Evolutionary conservation across 1,284 basidiomycete genomes (phyloP).

Genomic region (Hypsizygus ulmarius): DNA sequence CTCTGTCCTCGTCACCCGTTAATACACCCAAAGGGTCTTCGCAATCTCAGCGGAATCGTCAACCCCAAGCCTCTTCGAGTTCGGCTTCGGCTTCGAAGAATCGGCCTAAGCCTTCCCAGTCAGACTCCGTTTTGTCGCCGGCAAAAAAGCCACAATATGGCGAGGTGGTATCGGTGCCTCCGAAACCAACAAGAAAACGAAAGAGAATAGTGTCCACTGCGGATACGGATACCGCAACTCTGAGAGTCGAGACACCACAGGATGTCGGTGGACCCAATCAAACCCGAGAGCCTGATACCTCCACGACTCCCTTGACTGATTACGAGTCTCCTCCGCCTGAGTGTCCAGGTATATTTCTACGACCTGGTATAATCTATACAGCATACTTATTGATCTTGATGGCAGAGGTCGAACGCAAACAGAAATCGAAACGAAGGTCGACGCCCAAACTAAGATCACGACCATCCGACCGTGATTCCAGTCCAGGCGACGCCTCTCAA

Average conservation of each 20-base stretch:
- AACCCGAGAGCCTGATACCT: neutral
- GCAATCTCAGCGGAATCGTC: neutral
- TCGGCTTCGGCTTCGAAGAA: neutral
- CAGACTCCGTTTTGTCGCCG: neutral
- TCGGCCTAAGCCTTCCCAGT: neutral
- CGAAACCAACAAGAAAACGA: conserved; percentile 15
- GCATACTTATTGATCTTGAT: neutral
- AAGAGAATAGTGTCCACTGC: conserved; percentile 17
- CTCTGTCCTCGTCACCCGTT: conserved; percentile 8
- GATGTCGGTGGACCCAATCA: neutral
- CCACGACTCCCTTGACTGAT: neutral
- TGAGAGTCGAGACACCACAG: neutral
- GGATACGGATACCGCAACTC: conserved; percentile 4
- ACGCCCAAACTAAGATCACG: conserved; percentile 11
- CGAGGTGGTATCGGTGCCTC: neutral
- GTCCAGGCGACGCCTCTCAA: conserved; percentile 11
- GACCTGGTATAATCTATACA: neutral
- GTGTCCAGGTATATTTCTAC: conserved; percentile 8
- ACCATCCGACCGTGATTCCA: conserved; percentile 13
- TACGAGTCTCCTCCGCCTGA: conserved; percentile 3
- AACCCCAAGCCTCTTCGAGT: conserved; percentile 7
- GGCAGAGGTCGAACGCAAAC: conserved; percentile 6
- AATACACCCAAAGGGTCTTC: neutral
- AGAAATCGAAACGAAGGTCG: conserved; percentile 11
- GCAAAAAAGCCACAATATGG: conserved; percentile 7